Conservation (phyloP, 176 grass and related monocot genomes). For the Calamus simplicifolius region DNA sequence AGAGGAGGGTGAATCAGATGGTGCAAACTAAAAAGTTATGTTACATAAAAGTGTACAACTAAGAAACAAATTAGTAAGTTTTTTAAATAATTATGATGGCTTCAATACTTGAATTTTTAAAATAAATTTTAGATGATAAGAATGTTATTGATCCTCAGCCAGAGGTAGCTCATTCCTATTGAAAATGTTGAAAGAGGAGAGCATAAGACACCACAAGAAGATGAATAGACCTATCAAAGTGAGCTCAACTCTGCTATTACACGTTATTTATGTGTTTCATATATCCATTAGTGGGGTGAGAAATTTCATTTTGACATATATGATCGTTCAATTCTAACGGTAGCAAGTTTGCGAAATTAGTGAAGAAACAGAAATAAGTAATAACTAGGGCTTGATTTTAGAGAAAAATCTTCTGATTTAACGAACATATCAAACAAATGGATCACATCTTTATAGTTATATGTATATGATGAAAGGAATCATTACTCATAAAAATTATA, state of each 20-base stretch:
- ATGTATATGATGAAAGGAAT: no score
- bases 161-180: no score
- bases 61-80: no score
- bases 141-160: not conserved
- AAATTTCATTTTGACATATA: slow-evolving; percentile 98
- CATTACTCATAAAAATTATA: no score
- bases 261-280: slow-evolving; percentile 76
- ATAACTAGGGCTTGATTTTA: not conserved
- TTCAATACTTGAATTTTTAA: not conserved
- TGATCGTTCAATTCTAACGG: slow-evolving; percentile 78
- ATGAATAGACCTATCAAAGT: not conserved
- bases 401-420: no score
- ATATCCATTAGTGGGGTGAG: slow-evolving; percentile 77
- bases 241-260: slow-evolving; percentile 8
- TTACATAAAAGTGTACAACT: no score
- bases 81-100: no score
- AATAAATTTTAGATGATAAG: not conserved
- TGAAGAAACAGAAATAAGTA: not conserved
- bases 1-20: no score
- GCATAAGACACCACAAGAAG: not conserved
- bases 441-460: no score
- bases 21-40: no score
- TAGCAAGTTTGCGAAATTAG: not conserved
- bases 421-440: no score
- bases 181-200: no score